A percentile compares a stretch with the other conserved stretches of the same genome.
phyloP scores from a whole-genome alignment of 345 rosid genomes.

The Populus euphratica region DNA sequence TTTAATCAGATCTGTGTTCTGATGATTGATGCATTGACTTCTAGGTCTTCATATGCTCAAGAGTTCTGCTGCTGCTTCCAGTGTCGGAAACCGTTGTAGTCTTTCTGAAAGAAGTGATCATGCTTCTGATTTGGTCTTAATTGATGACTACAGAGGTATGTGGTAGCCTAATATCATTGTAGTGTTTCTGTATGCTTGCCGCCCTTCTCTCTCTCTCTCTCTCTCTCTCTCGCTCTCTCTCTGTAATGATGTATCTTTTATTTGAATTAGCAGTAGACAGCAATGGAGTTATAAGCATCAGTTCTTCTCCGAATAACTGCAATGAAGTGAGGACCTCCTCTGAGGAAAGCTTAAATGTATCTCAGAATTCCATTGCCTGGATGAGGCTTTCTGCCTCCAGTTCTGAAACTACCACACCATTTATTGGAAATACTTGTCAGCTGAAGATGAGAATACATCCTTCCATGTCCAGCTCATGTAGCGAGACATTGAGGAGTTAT shows the following conservation, averaged over 20 bases:
- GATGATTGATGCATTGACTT: slow-evolving; percentile 27
- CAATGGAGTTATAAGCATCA: slow-evolving; percentile 40
- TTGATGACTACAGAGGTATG: slow-evolving; percentile 50
- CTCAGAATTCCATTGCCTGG: slow-evolving; percentile 43
- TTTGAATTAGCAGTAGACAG: slow-evolving; percentile 43
- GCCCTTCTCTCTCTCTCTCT: neutral
- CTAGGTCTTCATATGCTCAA: slow-evolving; percentile 50
- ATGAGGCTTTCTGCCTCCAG: slow-evolving; percentile 41
- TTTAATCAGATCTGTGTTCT: slow-evolving; percentile 11
- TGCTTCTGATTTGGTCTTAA: slow-evolving; percentile 38
- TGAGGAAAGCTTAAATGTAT: slow-evolving; percentile 38
- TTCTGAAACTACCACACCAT: slow-evolving; percentile 45
- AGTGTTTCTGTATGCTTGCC: slow-evolving; percentile 1
- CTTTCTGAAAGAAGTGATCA: slow-evolving; percentile 31
- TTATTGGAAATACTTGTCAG: slow-evolving; percentile 38
- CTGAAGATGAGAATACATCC: slow-evolving; percentile 43
- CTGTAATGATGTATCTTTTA: neutral
- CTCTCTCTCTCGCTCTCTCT: neutral
- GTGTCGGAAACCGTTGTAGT: slow-evolving; percentile 27
- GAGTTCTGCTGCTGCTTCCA: slow-evolving; percentile 24
- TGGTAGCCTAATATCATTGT: slow-evolving; percentile 12
- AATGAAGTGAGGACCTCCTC: slow-evolving; percentile 33
- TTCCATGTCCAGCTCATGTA: slow-evolving; percentile 46
- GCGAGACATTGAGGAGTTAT: slow-evolving; percentile 43
- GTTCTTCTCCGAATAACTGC: slow-evolving; percentile 42